phyloP scores from a whole-genome alignment of 2,329 filamentous ascomycete genomes.

The Ascochyta lentis region DNA sequence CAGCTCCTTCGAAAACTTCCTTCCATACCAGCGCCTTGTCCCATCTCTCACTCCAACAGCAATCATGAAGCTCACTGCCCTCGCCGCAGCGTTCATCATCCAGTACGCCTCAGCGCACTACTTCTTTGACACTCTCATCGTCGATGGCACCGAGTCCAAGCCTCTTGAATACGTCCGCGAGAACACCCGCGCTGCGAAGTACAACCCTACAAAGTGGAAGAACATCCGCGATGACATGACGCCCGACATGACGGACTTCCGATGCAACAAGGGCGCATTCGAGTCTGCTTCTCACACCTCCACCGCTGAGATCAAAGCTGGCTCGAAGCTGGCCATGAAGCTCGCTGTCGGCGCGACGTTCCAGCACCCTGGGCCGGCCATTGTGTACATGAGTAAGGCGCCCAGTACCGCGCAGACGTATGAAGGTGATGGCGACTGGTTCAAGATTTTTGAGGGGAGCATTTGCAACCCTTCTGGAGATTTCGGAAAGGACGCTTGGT shows the following conservation, averaged over 20 bases:
- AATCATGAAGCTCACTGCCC: slow-evolving; percentile 29
- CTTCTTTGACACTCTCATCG: slow-evolving; percentile 31
- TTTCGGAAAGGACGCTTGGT: slow-evolving; percentile 23
- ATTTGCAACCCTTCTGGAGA: slow-evolving; percentile 18
- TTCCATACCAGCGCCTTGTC: background rate
- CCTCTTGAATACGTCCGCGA: slow-evolving; percentile 33
- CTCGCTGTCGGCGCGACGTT: slow-evolving; percentile 28
- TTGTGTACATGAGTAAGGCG: slow-evolving; percentile 38
- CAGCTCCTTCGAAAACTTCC: background rate
- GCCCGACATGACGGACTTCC: slow-evolving; percentile 30
- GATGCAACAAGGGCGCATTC: slow-evolving; percentile 35
- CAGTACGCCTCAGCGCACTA: slow-evolving; percentile 33
- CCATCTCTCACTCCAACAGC: slow-evolving; percentile 6
- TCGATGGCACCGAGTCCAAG: slow-evolving; percentile 25
- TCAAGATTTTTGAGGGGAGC: slow-evolving; percentile 33
- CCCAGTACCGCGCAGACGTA: slow-evolving; percentile 25
- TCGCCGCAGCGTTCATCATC: slow-evolving; percentile 21
- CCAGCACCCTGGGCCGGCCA: slow-evolving; percentile 28
- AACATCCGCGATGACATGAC: slow-evolving; percentile 31
- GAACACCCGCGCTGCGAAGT: slow-evolving; percentile 29
- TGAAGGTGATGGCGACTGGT: slow-evolving; percentile 36
- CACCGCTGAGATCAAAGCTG: slow-evolving; percentile 24
- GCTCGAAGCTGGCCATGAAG: slow-evolving; percentile 24
- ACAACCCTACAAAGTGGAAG: slow-evolving; percentile 35
- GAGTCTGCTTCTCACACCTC: slow-evolving; percentile 17